A percentile compares a stretch with the other conserved stretches of the same genome.
Conservation (phyloP, 2,329 filamentous ascomycete genomes). For the Penicillium expansum region DNA sequence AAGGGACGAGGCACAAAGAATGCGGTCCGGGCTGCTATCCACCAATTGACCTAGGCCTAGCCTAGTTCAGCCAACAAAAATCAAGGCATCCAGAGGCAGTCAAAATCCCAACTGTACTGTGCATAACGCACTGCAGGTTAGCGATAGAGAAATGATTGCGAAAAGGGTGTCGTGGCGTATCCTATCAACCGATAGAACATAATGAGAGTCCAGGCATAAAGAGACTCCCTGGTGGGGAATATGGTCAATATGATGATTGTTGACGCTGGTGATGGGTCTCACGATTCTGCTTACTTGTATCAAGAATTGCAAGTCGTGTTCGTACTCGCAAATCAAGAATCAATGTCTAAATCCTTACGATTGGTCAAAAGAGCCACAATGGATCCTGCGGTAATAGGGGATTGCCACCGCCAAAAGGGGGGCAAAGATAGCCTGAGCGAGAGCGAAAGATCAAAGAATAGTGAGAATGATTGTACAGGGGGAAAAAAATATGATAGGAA, state of each 20-base stretch:
- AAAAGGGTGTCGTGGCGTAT: constrained; percentile 48
- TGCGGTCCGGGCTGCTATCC: constrained; percentile 67
- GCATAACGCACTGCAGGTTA: constrained; percentile 34
- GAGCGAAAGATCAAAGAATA: constrained; percentile 31
- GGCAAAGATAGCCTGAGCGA: constrained; percentile 31
- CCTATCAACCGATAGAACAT: constrained; percentile 79
- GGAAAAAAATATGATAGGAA: not conserved
- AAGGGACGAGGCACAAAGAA: constrained; percentile 77
- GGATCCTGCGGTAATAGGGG: constrained; percentile 21
- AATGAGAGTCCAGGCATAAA: constrained; percentile 51
- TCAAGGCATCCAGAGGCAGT: not conserved
- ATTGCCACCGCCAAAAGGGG: constrained; percentile 30
- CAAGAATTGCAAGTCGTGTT: not conserved
- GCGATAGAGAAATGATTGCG: constrained; percentile 38
- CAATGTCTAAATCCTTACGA: not conserved
- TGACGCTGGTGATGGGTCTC: constrained; percentile 38
- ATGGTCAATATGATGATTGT: constrained; percentile 52
- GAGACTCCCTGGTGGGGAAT: constrained; percentile 53
- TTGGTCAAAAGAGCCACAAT: not conserved
- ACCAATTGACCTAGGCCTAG: constrained; percentile 60
- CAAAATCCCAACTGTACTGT: not conserved
- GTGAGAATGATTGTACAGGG: not conserved
- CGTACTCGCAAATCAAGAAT: not conserved
- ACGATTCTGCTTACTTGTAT: constrained; percentile 28
- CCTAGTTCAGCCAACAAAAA: too few species aligned